Percentiles rank a stretch among this genome's conserved stretches.
phyloP scores from a whole-genome alignment of 2,329 filamentous ascomycete species.

The Diaporthe aspalathi region DNA sequence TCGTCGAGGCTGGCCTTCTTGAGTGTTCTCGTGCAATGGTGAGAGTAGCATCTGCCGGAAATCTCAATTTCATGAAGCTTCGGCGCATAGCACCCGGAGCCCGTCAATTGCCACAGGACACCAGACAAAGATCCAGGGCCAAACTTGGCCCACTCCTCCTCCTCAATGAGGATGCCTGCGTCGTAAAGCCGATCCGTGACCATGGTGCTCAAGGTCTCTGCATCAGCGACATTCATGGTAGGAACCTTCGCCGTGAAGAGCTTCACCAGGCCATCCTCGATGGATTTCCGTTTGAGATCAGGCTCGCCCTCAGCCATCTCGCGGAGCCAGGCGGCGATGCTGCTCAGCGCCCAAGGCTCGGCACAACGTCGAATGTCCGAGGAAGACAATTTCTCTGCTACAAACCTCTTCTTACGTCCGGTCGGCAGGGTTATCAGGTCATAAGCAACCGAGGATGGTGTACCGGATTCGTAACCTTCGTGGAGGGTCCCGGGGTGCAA shows the following conservation, averaged over 20 bases:
- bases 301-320: constrained; percentile 91
- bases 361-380: constrained; percentile 85
- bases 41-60: constrained; percentile 86
- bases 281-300: constrained; percentile 84
- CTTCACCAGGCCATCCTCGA: constrained; percentile 87
- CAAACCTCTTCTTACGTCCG: constrained; percentile 83
- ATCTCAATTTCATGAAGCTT: constrained; percentile 80
- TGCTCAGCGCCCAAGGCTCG: constrained; percentile 93
- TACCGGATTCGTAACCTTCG: constrained; percentile 68
- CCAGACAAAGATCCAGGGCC: constrained; percentile 83
- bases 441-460: constrained; percentile 70
- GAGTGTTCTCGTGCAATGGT: constrained; percentile 92
- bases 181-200: constrained; percentile 85
- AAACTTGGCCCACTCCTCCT: constrained; percentile 99
- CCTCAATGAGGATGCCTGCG: constrained; percentile 80
- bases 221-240: constrained; percentile 98
- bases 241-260: constrained; percentile 95
- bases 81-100: constrained; percentile 89
- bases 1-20: constrained; percentile 93
- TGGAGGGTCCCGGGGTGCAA: constrained; percentile 63
- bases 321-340: constrained; percentile 87
- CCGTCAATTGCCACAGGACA: constrained; percentile 92
- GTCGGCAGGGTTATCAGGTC: constrained; percentile 87
- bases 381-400: constrained; percentile 83
- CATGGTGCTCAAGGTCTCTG: constrained; percentile 82